phyloP scores from a whole-genome alignment of 441 rosid genomes.

The Eutrema salsugineum region DNA sequence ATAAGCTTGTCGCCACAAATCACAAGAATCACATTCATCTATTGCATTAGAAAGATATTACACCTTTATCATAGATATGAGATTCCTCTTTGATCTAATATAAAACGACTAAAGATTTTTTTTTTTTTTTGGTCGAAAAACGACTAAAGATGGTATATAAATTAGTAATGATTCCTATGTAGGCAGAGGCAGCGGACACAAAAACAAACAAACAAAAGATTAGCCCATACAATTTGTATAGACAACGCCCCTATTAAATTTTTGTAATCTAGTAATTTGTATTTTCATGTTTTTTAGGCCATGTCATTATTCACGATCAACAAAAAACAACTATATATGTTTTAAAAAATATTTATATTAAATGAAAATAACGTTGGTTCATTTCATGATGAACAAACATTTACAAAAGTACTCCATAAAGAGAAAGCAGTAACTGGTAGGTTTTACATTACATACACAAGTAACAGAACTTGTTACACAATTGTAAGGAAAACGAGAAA shows the following conservation, averaged over 20 bases:
- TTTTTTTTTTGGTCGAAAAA: no score
- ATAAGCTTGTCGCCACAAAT: neutral
- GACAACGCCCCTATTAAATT: no score
- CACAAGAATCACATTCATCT: neutral
- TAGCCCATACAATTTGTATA: neutral
- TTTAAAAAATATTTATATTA: neutral
- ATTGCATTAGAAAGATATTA: neutral
- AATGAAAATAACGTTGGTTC: neutral
- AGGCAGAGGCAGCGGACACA: no score
- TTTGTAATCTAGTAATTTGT: neutral
- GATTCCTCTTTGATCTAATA: neutral
- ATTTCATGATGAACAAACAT: neutral
- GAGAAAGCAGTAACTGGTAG: neutral
- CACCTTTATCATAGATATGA: neutral
- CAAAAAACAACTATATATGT: neutral
- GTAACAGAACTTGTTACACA: constrained; percentile 3
- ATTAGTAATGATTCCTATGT: no score
- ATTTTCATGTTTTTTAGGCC: neutral
- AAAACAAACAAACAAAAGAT: no score
- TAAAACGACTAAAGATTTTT: neutral
- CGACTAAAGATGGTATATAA: neutral
- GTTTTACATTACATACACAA: constrained; percentile 14
- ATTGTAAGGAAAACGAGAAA: neutral
- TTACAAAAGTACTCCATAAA: neutral
- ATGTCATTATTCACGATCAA: neutral